Base-by-base conservation (phyloP, 176 grass and related monocot genomes). In the Ampelocalamus luodianensis region DNA sequence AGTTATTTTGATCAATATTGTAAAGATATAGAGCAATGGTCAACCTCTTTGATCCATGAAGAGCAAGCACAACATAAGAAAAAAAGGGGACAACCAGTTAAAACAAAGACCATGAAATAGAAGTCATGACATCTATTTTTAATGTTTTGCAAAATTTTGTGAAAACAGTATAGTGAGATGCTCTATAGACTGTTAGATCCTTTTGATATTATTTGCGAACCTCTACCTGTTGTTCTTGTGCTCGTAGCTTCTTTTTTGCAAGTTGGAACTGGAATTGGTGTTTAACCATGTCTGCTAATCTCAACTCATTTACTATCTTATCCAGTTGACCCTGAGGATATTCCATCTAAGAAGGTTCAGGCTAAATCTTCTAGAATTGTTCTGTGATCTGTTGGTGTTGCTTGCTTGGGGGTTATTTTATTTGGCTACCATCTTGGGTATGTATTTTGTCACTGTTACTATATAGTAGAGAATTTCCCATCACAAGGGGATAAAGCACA, bases 381-480 rank as follows among this genome's bases (percentile, higher is more conserved):
- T 80, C 80, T 99, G 23, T 88, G 88, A 76, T 99, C 96, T 82
- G 96, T 99, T 79, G 93, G 88, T 32, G 93, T 99, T 79, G 96
- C 96, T 76, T 99, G 93, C 65, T 93, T 99, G 80, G 93, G 96
- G 45, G 93, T 93, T 70, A 92, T 99, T 92, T 40, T 99, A 55
- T 99, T 99, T 88, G 93, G 93, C 56, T 99, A 96, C 77, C 96
- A 99, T 91, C 93, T 99, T 70, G 96, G 89, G 96, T 99, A 92
- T 89, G 85, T 80, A 55, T 15, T 5, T 27, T 23, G 50, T 58
- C 1, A 23, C 5, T 77, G 1, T n/a, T 64, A 65, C 64, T 49
- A 67, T 34, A 14, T 10, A 64, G 27, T 36, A 36, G 38, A 74
- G 71, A 13, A 9, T 20, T 38, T 24, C 32, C 10, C 36, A 65